Evolutionary conservation across 2,329 filamentous ascomycete genomes (phyloP).

Genomic region (Mycocentrospora acerina): DNA sequence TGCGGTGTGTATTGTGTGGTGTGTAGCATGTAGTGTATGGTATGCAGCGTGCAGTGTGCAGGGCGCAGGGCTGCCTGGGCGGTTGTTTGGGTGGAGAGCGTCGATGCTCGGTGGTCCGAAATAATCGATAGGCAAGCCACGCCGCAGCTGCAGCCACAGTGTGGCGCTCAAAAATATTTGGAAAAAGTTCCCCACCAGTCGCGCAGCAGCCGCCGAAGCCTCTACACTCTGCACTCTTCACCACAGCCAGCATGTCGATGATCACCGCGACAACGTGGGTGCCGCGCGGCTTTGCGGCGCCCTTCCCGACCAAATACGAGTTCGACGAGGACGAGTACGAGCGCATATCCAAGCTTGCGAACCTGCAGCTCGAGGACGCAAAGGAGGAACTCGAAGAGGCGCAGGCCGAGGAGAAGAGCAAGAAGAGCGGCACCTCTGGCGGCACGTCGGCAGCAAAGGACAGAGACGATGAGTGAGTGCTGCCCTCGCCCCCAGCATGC

Average conservation of each 20-base stretch:
- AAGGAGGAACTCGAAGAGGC: slow-evolving; percentile 70
- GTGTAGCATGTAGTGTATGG: background rate
- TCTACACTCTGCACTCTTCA: slow-evolving; percentile 7
- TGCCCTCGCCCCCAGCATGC: background rate
- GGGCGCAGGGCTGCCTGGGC: slow-evolving; percentile 19
- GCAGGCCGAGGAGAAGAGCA: slow-evolving; percentile 49
- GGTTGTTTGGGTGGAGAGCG: background rate
- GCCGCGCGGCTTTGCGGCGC: slow-evolving; percentile 53
- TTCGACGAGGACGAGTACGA: slow-evolving; percentile 56
- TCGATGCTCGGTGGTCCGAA: background rate
- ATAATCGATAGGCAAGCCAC: slow-evolving; percentile 19
- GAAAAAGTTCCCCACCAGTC: slow-evolving; percentile 14
- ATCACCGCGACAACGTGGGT: slow-evolving; percentile 57
- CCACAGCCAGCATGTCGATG: slow-evolving; percentile 52
- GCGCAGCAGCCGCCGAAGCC: background rate
- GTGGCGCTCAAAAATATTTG: slow-evolving; percentile 15
- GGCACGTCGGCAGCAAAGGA: slow-evolving; percentile 19
- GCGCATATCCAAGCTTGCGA: slow-evolving; percentile 54
- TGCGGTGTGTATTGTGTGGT: background rate
- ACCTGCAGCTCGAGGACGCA: slow-evolving; percentile 81
- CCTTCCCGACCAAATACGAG: slow-evolving; percentile 51
- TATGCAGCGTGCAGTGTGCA: slow-evolving; percentile 9
- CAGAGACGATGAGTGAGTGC: slow-evolving; percentile 23
- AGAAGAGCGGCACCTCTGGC: slow-evolving; percentile 31
- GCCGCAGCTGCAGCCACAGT: slow-evolving; percentile 21